Evolutionary conservation across 768 basidiomycete species (phyloP).

Genomic region (Coprinellus micaceus): DNA sequence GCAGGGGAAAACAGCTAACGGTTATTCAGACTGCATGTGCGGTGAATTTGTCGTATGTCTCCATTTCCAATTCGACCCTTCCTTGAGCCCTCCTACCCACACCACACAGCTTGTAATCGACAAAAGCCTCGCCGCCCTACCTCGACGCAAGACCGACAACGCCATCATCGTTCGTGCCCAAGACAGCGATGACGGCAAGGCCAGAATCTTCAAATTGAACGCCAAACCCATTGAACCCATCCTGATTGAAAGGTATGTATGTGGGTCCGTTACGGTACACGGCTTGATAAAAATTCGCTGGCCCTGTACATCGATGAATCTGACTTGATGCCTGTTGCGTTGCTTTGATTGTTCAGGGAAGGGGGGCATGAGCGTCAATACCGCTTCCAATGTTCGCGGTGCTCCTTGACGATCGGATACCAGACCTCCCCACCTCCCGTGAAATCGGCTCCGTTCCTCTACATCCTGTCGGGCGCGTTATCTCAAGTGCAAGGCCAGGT

Average conservation of each 20-base stretch:
- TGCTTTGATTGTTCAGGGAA: constrained; percentile 42
- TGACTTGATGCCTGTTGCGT: no score
- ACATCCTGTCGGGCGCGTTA: constrained; percentile 76
- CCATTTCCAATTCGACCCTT: not conserved
- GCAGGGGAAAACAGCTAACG: constrained; percentile 14
- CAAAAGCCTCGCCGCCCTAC: constrained; percentile 64
- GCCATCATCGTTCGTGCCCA: constrained; percentile 77
- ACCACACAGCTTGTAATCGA: constrained; percentile 71
- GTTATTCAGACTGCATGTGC: constrained; percentile 70
- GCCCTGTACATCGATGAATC: no score
- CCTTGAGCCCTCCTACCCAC: not conserved
- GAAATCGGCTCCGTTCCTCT: constrained; percentile 75
- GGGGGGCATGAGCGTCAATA: constrained; percentile 76
- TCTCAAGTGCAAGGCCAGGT: constrained; percentile 88
- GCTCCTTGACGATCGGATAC: constrained; percentile 68
- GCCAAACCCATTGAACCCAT: constrained; percentile 65
- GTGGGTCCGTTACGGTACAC: not conserved
- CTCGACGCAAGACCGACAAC: constrained; percentile 72
- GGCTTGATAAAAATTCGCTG: constrained; percentile 4
- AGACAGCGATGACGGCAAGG: constrained; percentile 51
- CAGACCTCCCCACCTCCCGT: constrained; percentile 73
- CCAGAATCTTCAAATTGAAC: constrained; percentile 85
- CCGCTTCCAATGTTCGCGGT: constrained; percentile 66
- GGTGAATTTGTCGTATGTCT: constrained; percentile 78
- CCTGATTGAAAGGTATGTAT: constrained; percentile 69